Evolutionary conservation across 768 basidiomycete genomes (phyloP).

Genomic region (Cystofilobasidium capitatum): DNA sequence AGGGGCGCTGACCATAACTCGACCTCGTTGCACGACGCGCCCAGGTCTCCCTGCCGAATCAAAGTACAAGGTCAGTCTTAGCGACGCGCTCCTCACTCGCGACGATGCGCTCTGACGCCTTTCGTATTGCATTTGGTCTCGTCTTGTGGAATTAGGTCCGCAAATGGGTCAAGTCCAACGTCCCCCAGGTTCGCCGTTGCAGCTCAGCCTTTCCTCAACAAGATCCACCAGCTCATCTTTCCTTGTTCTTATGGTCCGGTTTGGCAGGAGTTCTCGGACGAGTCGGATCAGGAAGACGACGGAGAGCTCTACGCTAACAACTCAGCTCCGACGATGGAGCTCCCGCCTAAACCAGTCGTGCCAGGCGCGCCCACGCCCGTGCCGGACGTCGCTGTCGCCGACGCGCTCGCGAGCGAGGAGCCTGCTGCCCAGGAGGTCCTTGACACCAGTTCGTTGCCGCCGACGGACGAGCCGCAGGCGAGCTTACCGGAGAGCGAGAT

Average conservation of each 20-base stretch:
- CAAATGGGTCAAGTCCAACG: constrained; percentile 3
- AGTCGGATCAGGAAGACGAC: not conserved
- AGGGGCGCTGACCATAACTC: not conserved
- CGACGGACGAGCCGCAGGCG: not conserved
- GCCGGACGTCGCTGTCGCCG: not conserved
- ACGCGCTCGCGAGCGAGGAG: not conserved
- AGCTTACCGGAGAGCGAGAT: not conserved
- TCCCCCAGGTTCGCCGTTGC: not conserved
- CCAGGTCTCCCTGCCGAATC: not conserved
- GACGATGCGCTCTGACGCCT: not conserved
- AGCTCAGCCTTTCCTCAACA: no score
- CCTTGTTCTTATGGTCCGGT: not conserved
- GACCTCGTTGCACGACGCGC: not conserved
- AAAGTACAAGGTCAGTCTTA: not conserved
- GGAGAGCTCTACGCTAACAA: constrained; percentile 3
- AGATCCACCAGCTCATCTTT: not conserved
- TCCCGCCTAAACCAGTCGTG: not conserved
- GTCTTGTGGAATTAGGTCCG: not conserved
- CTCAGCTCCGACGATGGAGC: not conserved
- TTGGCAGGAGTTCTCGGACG: constrained; percentile 5
- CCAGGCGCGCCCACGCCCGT: not conserved
- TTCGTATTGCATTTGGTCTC: not conserved
- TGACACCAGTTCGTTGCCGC: no score
- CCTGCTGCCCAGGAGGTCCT: no score
- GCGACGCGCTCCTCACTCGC: not conserved